phyloP scores from a whole-genome alignment of 2,329 filamentous ascomycete genomes.

The Colletotrichum caudatum region DNA sequence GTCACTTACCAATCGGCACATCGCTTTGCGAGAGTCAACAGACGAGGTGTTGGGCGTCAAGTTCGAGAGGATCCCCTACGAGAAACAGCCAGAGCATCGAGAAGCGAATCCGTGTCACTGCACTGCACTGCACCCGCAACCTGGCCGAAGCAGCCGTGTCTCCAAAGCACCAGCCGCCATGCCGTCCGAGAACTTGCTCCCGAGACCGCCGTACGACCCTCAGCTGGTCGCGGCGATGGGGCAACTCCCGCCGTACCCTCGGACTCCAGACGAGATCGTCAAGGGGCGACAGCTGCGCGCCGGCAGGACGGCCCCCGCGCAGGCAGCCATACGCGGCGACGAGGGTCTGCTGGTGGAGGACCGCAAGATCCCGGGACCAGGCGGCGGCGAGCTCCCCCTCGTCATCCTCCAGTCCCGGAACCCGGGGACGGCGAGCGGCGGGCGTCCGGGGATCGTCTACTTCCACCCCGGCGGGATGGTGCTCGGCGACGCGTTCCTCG shows the following conservation, averaged over 20 bases:
- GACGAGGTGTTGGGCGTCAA: background rate
- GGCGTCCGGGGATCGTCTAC: conserved; percentile 25
- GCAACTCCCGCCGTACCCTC: conserved; percentile 14
- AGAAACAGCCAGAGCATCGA: background rate
- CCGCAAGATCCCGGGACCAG: conserved; percentile 23
- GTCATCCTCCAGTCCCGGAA: conserved; percentile 17
- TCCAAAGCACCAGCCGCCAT: background rate
- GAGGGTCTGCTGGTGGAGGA: conserved; percentile 18
- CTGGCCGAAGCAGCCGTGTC: too few relatives aligned
- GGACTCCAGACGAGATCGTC: background rate
- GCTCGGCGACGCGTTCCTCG: conserved; percentile 29
- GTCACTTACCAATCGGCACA: background rate
- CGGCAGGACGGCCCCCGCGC: conserved; percentile 13
- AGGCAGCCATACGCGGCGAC: conserved; percentile 29
- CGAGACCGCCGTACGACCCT: conserved; percentile 21
- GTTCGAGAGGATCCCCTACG: background rate
- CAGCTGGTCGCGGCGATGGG: conserved; percentile 20
- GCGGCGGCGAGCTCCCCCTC: conserved; percentile 14
- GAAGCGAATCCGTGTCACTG: background rate
- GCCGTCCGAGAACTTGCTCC: conserved; percentile 6
- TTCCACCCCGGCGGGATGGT: conserved; percentile 36
- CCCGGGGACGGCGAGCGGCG: background rate
- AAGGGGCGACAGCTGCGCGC: conserved; percentile 20
- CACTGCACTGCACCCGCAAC: background rate
- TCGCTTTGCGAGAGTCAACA: background rate